phyloP scores from a whole-genome alignment of 805 yeast species.

The Candida xyloterini region DNA sequence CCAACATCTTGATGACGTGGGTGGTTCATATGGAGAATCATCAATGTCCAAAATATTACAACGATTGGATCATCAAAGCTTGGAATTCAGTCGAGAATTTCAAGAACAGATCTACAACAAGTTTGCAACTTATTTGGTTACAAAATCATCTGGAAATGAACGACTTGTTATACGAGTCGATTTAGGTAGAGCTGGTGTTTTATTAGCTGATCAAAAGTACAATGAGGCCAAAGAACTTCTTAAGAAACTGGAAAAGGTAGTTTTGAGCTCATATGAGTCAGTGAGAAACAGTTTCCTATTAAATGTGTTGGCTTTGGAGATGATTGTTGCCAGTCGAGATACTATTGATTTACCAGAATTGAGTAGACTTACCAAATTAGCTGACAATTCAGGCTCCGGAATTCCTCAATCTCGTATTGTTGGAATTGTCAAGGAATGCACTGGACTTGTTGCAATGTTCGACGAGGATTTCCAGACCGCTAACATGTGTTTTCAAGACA shows the following conservation, averaged over 20 bases:
- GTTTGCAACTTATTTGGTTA: conserved; percentile 18
- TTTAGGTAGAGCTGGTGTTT: conserved; percentile 41
- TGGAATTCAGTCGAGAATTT: conserved; percentile 15
- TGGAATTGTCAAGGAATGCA: conserved; percentile 75
- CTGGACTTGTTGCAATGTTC: conserved; percentile 65
- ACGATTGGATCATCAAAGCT: conserved; percentile 26
- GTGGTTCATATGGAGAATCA: conserved; percentile 27
- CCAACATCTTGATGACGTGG: conserved; percentile 16
- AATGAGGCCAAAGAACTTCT: conserved; percentile 37
- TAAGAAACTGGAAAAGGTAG: conserved; percentile 35
- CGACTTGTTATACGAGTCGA: conserved; percentile 48
- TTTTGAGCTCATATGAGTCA: conserved; percentile 41
- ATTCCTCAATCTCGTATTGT: conserved; percentile 73
- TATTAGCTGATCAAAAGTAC: conserved; percentile 30
- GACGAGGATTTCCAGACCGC: conserved; percentile 57
- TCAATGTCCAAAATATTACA: conserved; percentile 31
- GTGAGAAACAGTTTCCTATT: conserved; percentile 47
- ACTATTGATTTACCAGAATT: conserved; percentile 36
- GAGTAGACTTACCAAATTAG: conserved; percentile 46
- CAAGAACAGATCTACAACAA: conserved; percentile 22
- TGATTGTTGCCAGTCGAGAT: conserved; percentile 46
- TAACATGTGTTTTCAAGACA: conserved; percentile 46
- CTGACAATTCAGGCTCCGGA: conserved; percentile 50
- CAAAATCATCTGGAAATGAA: conserved; percentile 23
- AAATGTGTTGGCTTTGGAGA: conserved; percentile 67